phyloP scores from a whole-genome alignment of 169 alveolate species.

The Plasmodium falciparum region DNA sequence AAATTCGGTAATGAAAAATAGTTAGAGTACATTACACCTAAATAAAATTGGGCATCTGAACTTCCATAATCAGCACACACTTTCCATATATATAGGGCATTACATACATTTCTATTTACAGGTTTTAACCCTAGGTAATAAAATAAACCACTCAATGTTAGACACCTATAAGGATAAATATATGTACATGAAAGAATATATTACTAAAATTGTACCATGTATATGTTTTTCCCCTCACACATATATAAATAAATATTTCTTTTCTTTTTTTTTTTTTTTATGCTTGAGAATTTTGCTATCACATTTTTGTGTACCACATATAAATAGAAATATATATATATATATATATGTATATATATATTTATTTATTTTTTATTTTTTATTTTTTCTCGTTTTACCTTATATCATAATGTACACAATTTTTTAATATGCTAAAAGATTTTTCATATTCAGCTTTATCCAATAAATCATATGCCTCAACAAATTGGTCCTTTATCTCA shows the following conservation, averaged over 20 bases:
- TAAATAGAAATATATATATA: too few relatives aligned
- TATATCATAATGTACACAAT: conserved; percentile 66
- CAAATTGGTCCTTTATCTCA: conserved; percentile 23
- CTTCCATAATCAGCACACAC: conserved; percentile 70
- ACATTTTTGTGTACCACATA: not conserved
- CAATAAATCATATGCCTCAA: conserved; percentile 46
- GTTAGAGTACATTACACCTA: conserved; percentile 65
- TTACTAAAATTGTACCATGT: too few relatives aligned
- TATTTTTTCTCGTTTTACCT: conserved; percentile 14
- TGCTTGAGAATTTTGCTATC: too few relatives aligned
- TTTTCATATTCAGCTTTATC: conserved; percentile 57
- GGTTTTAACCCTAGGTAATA: conserved; percentile 62
- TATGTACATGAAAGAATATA: not conserved
- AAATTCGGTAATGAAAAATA: conserved; percentile 64
- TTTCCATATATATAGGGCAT: conserved; percentile 68
- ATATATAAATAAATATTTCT: not conserved
- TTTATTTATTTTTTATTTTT: not conserved
- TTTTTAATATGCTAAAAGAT: conserved; percentile 30
- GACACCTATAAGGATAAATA: conserved; percentile 4
- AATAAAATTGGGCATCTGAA: conserved; percentile 70
- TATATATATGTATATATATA: not conserved
- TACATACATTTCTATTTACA: conserved; percentile 35
- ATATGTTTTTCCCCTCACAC: too few relatives aligned
- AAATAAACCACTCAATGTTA: conserved; percentile 58
- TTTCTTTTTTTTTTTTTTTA: not conserved